Conservation (phyloP, 495 filamentous ascomycete species). For the Lophiotrema nucula region DNA sequence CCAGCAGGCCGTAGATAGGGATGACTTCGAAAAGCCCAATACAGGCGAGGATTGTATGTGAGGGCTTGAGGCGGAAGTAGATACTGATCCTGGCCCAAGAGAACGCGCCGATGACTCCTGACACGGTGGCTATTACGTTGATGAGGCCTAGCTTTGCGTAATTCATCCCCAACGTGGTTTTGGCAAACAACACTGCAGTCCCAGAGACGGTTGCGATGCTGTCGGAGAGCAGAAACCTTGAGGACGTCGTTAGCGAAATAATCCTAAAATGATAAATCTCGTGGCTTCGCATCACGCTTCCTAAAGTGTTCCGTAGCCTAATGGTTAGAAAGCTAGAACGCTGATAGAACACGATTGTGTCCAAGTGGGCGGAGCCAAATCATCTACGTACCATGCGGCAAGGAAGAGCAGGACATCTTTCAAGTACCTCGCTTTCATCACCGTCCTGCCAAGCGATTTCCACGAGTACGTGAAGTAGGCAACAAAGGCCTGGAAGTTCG, state of each 20-base stretch:
- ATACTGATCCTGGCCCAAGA: constrained; percentile 78
- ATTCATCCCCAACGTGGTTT: constrained; percentile 87
- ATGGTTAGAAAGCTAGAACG: too few relatives aligned
- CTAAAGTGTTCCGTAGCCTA: too few relatives aligned
- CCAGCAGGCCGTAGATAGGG: constrained; percentile 84
- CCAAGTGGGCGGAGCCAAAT: too few relatives aligned
- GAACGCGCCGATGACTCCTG: constrained; percentile 84
- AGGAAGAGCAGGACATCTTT: constrained; percentile 88
- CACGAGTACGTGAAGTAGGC: constrained; percentile 78
- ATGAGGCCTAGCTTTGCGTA: constrained; percentile 87
- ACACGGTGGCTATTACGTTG: constrained; percentile 81
- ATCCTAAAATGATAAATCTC: too few relatives aligned
- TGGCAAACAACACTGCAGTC: constrained; percentile 92
- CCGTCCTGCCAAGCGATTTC: constrained; percentile 77
- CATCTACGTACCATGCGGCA: constrained; percentile 84
- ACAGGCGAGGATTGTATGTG: constrained; percentile 86
- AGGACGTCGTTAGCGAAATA: too few relatives aligned
- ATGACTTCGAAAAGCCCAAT: constrained; percentile 89
- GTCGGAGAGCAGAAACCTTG: constrained; percentile 91
- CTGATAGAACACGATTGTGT: too few relatives aligned
- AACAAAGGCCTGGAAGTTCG: constrained; percentile 35
- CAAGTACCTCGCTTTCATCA: constrained; percentile 72
- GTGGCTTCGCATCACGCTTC: too few relatives aligned
- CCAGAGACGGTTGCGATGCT: constrained; percentile 93
- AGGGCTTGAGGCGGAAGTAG: constrained; percentile 62